Conservation (phyloP, 257 asterid species). For the Solanum ahanhuiri region DNA sequence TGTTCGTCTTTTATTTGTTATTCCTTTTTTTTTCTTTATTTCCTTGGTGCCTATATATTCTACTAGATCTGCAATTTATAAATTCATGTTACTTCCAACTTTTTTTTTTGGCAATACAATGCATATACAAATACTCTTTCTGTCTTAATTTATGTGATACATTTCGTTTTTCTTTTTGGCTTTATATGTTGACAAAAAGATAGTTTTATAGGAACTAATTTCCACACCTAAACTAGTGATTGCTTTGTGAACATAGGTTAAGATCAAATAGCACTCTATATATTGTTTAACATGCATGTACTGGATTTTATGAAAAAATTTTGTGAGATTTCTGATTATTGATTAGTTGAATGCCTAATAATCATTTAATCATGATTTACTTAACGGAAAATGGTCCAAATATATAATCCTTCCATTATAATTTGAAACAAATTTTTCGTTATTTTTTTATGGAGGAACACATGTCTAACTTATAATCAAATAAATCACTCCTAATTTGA, state of each 20-base stretch:
- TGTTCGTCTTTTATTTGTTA: neutral
- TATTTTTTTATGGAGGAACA: neutral
- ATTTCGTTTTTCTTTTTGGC: too few species aligned
- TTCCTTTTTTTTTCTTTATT: too few species aligned
- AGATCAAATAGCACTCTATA: too few species aligned
- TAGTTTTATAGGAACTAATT: neutral
- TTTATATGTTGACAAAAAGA: neutral
- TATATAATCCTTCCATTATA: neutral
- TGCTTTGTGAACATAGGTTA: neutral
- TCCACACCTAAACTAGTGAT: neutral
- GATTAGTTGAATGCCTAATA: neutral
- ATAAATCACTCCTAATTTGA: too few species aligned
- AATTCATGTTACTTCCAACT: neutral
- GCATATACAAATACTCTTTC: too few species aligned
- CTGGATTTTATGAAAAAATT: neutral
- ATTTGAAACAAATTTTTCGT: neutral
- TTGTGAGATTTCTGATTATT: neutral
- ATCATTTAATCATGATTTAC: neutral
- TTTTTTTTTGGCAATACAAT: neutral
- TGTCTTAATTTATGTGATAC: neutral
- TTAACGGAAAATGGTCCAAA: neutral
- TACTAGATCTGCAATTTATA: neutral
- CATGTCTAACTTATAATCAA: neutral
- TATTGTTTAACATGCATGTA: neutral
- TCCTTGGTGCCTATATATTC: neutral